Evolutionary conservation across 2,329 filamentous ascomycete species (phyloP), one percentile per base, ranked within the genome.

Genomic region (Dactylellina haptotyla): DNA sequence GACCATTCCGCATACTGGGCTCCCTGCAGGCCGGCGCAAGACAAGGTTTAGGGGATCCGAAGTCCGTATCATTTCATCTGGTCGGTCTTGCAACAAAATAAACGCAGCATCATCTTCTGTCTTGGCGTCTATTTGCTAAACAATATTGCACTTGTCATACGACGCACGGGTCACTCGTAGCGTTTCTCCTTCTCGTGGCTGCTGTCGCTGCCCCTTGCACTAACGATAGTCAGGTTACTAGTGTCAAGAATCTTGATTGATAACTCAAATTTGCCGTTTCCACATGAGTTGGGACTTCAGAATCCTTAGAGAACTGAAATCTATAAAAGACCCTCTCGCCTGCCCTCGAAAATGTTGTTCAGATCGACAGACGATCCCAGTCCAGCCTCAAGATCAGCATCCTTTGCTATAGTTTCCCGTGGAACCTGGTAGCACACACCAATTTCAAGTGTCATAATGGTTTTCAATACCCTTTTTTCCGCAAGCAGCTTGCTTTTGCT

Each of bases 321-420:
- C 16, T 57, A 65, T 66, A 66, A 34, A 65, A 32, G 32, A 14
- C 28, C 18, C 25, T 18, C 46, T 26, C 25, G 28, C 5, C 39
- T 45, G 50, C 30, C 30, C 12, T 8, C n/a, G 34, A 5, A 20
- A 41, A 26, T 9, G 16, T 39, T 30, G 30, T 30, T 58, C 32
- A 66, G 62, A 66, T 66, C 62, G 62, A 66, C 62, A 66, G 62
- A 66, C 30, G 62, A 51, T 66, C 62, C 43, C 51, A 16, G 30
- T 9, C 41, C 41, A 48, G 51, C 53, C 53, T 58, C 62, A 58
- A 58, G 23, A 28, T 32, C 26, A 46, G 25, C 14, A 28, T n/a
- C 18, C 9, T 23, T 30, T 23, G 50, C 50, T 57, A 28, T n/a
- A 50, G 8, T n/a, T 2, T 50, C 20, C 28, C 14, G 26, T 16